phyloP scores from a whole-genome alignment of 306 rosid species.

The Senna siamea region DNA sequence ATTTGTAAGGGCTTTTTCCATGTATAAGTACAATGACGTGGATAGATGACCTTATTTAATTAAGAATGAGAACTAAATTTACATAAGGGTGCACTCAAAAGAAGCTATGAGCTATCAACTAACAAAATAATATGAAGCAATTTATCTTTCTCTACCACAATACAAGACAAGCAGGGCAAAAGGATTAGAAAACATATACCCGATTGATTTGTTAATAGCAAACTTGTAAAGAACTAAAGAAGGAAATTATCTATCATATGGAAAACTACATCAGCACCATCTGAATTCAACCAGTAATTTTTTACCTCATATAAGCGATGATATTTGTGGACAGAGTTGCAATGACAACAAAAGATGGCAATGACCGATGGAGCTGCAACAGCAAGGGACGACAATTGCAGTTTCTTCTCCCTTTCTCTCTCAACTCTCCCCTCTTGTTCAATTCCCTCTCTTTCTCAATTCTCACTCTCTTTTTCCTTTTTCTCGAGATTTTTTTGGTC shows the following conservation, averaged over 20 bases:
- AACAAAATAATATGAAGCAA: constrained; percentile 38
- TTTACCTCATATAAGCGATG: no score
- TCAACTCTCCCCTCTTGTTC: no score
- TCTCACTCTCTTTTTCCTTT: no score
- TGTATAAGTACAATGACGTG: neutral
- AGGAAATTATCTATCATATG: constrained; percentile 90
- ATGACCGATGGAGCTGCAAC: no score
- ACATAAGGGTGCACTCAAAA: constrained; percentile 31
- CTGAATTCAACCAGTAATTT: constrained; percentile 89
- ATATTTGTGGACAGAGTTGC: no score
- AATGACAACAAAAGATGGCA: no score
- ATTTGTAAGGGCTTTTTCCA: neutral
- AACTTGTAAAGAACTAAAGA: constrained; percentile 44
- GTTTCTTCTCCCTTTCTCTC: no score
- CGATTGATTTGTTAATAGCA: no score
- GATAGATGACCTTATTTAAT: neutral
- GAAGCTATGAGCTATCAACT: constrained; percentile 24
- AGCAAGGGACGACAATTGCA: no score
- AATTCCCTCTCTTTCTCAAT: no score
- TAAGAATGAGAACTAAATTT: neutral
- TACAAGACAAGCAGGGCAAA: constrained; percentile 30
- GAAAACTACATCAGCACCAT: constrained; percentile 88
- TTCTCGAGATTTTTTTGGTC: no score
- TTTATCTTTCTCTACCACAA: no score
- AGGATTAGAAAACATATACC: constrained; percentile 25